phyloP scores from a whole-genome alignment of 2,329 filamentous ascomycete species.

The Colletotrichum brevisporum region DNA sequence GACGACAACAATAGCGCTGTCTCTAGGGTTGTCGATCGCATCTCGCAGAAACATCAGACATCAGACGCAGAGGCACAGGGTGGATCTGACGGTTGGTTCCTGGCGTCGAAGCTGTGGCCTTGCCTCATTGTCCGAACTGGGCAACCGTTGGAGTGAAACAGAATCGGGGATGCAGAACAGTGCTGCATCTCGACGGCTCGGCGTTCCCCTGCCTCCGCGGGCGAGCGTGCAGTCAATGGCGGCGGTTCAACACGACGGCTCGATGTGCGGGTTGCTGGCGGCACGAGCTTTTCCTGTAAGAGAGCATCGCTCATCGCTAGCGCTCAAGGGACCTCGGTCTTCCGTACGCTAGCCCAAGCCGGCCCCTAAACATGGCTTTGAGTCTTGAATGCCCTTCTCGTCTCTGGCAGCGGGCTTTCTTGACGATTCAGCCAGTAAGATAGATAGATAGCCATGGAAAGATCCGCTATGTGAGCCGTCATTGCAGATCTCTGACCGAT shows the following conservation, averaged over 20 bases:
- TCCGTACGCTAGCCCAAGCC: constrained; percentile 19
- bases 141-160: constrained; percentile 15
- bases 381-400: not conserved
- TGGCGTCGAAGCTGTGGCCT: not conserved
- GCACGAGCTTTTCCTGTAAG: constrained; percentile 7
- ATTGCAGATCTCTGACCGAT: constrained; percentile 11
- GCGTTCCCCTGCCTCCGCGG: not conserved
- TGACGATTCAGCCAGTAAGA: constrained; percentile 13
- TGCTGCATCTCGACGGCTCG: constrained; percentile 11
- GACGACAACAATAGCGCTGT: constrained; percentile 15
- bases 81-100: not conserved
- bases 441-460: not conserved
- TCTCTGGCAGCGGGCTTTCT: not conserved
- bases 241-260: not conserved
- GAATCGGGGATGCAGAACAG: not conserved
- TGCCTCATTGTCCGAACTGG: not conserved
- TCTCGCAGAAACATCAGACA: constrained; percentile 4
- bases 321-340: constrained; percentile 1
- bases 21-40: constrained; percentile 25
- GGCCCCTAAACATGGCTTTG: constrained; percentile 4
- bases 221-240: not conserved
- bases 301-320: constrained; percentile 10
- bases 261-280: not conserved
- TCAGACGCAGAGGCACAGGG: not conserved
- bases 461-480: constrained; percentile 15